Evolutionary conservation across 306 rosid species (phyloP).

Genomic region (Lagenaria siceraria): DNA sequence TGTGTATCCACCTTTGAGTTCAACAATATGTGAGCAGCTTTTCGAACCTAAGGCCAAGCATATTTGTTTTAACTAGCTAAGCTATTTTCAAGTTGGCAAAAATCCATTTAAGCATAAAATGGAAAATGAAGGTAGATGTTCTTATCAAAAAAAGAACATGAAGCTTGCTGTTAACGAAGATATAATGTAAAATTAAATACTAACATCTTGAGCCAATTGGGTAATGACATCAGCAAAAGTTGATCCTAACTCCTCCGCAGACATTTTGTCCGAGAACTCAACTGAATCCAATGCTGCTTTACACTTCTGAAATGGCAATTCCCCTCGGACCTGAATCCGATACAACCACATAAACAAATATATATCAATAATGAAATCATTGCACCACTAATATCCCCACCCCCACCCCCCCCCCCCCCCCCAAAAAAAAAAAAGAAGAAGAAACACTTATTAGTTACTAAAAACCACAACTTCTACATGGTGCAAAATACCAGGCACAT

Average conservation of each 20-base stretch:
- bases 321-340: slow-evolving; percentile 66
- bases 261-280: slow-evolving; percentile 38
- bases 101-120: not conserved
- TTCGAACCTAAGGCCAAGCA: not conserved
- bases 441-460: not conserved
- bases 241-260: slow-evolving; percentile 54
- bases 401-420: too few species aligned
- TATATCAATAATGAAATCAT: not conserved
- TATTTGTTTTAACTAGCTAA: too few species aligned
- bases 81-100: not conserved
- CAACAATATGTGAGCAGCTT: not conserved
- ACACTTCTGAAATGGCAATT: slow-evolving; percentile 79
- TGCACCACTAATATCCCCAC: slow-evolving; percentile 1
- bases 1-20: not conserved
- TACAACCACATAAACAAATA: not conserved
- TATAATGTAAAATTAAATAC: slow-evolving; percentile 15
- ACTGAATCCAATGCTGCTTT: slow-evolving; percentile 78
- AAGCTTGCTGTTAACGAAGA: not conserved
- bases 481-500: not conserved
- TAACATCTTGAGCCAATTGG: slow-evolving; percentile 96
- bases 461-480: not conserved
- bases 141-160: not conserved
- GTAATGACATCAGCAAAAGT: slow-evolving; percentile 75
- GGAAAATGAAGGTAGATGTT: not conserved
- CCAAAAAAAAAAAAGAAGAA: too few species aligned